Base-by-base conservation (phyloP, 2,329 filamentous ascomycete genomes). In the Pleoardoris graminearum region DNA sequence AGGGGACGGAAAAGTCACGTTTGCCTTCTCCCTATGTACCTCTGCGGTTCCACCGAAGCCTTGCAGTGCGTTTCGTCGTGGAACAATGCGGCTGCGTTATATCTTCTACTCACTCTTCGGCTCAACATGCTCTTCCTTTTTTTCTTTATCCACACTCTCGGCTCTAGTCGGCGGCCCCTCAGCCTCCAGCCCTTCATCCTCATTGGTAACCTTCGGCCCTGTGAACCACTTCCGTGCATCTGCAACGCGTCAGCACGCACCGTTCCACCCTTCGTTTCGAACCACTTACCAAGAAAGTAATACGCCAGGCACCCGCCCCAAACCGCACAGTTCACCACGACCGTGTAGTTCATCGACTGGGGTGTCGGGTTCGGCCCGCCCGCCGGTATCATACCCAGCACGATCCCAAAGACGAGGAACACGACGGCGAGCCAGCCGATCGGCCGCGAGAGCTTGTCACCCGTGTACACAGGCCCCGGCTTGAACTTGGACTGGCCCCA, bases 341-440 rank as follows among this genome's bases (percentile, higher is more conserved):
- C 77, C 0, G 83, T 85, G 62, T 86, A 86, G 60, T 86, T 87
- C 84, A 86, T 86, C 14, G 70, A 70, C 35, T 77, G 55, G 0
- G 75, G 66, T 7, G 72, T 76, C 1, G 83, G 82, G 59, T 79
- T 71, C 23, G 83, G 82, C 0, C 83, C 83, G 3, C 73, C 75
- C 11, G 72, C 74, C 0, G 84, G 84, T 63, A 86, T 84, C 83
- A 86, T 85, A 48, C 76, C 77, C 22, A 86, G 62, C 0, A 81
- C 45, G 30, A 84, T 81, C 0, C 81, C 82, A 62, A 84, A 85
- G 1, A 74, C 46, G 21, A 85, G 65, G 63, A 85, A 86, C 0
- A 76, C 51, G 22, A 85, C 75, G 0, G 83, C 80, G 0, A 76
- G 69, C 67, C 78, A 79, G 0, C 81, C 83, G 49, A 86, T 78